phyloP scores from a whole-genome alignment of 805 yeast genomes.

The Dipodascopsis uninucleata region DNA sequence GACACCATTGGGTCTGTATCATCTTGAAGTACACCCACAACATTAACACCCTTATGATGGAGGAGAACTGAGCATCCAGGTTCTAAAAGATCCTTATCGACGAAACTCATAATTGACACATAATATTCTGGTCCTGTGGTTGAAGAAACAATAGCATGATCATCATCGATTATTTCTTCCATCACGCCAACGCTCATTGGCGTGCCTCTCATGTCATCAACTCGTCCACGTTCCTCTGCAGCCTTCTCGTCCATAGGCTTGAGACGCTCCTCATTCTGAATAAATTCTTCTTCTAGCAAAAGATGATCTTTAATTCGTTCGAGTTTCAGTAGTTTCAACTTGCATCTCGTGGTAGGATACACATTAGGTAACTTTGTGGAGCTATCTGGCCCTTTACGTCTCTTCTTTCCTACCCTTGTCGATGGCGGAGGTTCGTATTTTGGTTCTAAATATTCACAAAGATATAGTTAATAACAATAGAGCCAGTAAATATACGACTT shows the following conservation, averaged over 20 bases:
- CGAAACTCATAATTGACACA: slow-evolving; percentile 92
- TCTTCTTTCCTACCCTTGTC: slow-evolving; percentile 84
- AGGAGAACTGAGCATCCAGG: slow-evolving; percentile 95
- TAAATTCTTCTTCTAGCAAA: slow-evolving; percentile 87
- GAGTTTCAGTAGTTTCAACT: slow-evolving; percentile 81
- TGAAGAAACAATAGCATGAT: slow-evolving; percentile 95
- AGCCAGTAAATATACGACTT: too few species aligned
- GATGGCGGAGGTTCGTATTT: slow-evolving; percentile 98
- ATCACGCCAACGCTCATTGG: slow-evolving; percentile 96
- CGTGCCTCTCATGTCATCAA: slow-evolving; percentile 92
- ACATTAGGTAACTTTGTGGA: slow-evolving; percentile 84
- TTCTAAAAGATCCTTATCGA: slow-evolving; percentile 90
- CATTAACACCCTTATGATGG: slow-evolving; percentile 92
- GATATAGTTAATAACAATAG: too few species aligned
- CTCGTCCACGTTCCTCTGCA: slow-evolving; percentile 91
- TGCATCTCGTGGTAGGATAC: slow-evolving; percentile 89
- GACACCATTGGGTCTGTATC: slow-evolving; percentile 98
- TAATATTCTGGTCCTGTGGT: slow-evolving; percentile 97
- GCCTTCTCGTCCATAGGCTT: slow-evolving; percentile 96
- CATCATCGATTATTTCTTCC: slow-evolving; percentile 97
- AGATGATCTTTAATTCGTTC: slow-evolving; percentile 96
- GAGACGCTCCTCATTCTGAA: slow-evolving; percentile 87
- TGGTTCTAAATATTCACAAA: slow-evolving; percentile 59
- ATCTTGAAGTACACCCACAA: slow-evolving; percentile 97
- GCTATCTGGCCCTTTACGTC: slow-evolving; percentile 80